Percentiles rank a stretch among this genome's conserved stretches.
Conservation (phyloP, 192 early-diverging fungal species). For the Chytriomyces sp. region DNA sequence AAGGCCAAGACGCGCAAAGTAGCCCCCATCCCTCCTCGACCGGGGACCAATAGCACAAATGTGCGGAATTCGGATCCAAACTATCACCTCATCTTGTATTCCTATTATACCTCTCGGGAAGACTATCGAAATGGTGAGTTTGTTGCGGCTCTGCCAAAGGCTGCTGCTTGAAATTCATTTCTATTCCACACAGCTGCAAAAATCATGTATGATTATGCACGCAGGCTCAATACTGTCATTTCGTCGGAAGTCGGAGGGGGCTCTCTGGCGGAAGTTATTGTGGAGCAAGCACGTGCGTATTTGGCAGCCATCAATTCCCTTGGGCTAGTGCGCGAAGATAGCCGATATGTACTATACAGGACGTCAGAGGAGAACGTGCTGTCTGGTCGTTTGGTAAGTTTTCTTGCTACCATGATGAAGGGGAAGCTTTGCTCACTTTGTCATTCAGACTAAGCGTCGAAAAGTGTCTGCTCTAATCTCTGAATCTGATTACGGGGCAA, state of each 20-base stretch:
- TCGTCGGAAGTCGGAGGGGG: slow-evolving; percentile 26
- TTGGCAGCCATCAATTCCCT: slow-evolving; percentile 43
- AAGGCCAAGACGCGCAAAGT: slow-evolving; percentile 27
- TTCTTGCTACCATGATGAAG: no score
- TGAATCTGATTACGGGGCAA: slow-evolving; percentile 15
- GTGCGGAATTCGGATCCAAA: slow-evolving; percentile 37
- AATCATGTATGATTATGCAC: slow-evolving; percentile 46
- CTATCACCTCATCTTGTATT: slow-evolving; percentile 43
- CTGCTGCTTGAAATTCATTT: slow-evolving; percentile 4
- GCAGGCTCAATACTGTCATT: slow-evolving; percentile 23
- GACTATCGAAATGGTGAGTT: slow-evolving; percentile 38
- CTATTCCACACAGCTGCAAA: slow-evolving; percentile 27
- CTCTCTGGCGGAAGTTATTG: slow-evolving; percentile 14
- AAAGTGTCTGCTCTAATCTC: background rate
- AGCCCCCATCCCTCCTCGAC: background rate
- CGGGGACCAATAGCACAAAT: no score
- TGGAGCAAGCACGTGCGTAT: slow-evolving; percentile 39
- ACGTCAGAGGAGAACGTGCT: background rate
- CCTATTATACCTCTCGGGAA: slow-evolving; percentile 34
- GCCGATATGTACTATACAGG: slow-evolving; percentile 33
- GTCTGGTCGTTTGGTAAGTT: no score
- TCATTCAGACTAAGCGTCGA: slow-evolving; percentile 14
- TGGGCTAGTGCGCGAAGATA: slow-evolving; percentile 29
- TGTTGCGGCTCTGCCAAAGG: background rate
- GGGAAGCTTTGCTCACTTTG: background rate